phyloP scores from a whole-genome alignment of 2,329 filamentous ascomycete species.

The Epichloe uncinata region DNA sequence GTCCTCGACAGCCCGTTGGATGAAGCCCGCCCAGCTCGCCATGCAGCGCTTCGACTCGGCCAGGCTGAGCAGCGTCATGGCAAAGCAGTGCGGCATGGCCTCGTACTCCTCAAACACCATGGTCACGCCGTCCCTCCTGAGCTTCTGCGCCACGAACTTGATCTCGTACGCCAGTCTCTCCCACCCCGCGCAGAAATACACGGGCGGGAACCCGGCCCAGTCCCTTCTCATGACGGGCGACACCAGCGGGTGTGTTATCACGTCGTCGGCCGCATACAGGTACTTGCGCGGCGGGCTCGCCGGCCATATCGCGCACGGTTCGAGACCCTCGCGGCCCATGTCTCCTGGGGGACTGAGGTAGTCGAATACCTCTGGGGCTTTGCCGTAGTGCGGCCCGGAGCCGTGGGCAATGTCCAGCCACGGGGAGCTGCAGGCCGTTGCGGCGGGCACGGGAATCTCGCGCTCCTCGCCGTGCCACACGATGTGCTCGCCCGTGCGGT shows the following conservation, averaged over 20 bases:
- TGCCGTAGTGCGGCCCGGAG: slow-evolving; percentile 17
- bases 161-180: slow-evolving; percentile 60
- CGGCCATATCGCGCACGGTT: slow-evolving; percentile 44
- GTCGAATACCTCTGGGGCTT: slow-evolving; percentile 19
- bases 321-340: slow-evolving; percentile 15
- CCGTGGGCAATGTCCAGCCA: slow-evolving; percentile 61
- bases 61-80: slow-evolving; percentile 36
- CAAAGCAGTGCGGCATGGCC: slow-evolving; percentile 70
- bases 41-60: slow-evolving; percentile 38
- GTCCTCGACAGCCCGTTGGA: slow-evolving; percentile 26
- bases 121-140: slow-evolving; percentile 41
- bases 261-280: slow-evolving; percentile 40
- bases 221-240: slow-evolving; percentile 42
- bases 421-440: slow-evolving; percentile 47
- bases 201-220: slow-evolving; percentile 51
- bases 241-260: slow-evolving; percentile 53
- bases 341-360: slow-evolving; percentile 36
- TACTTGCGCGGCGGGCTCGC: slow-evolving; percentile 36
- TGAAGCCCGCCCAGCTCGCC: slow-evolving; percentile 42
- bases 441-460: slow-evolving; percentile 52
- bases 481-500: slow-evolving; percentile 32
- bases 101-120: slow-evolving; percentile 62
- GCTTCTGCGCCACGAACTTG: slow-evolving; percentile 42
- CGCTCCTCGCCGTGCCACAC: slow-evolving; percentile 47
- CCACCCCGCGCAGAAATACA: slow-evolving; percentile 57